A percentile compares a stretch with the other conserved stretches of the same genome.
Conservation (phyloP, 1,139 yeast species). For the Yamadazyma jaroonii region DNA sequence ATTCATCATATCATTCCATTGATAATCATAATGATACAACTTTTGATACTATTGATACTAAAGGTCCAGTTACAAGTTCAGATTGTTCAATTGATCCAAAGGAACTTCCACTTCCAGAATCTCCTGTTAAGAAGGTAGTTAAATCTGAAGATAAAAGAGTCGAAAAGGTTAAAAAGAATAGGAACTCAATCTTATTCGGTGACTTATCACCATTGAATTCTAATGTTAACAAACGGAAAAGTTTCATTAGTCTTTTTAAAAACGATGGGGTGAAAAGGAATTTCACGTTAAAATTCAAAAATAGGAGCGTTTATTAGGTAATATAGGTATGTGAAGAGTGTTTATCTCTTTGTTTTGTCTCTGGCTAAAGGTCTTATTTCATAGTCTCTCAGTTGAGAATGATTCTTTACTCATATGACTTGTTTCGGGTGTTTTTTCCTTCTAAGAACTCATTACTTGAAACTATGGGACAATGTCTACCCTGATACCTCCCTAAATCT, state of each 20-base stretch:
- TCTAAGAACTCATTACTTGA: no score
- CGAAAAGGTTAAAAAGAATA: not conserved
- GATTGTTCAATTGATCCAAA: not conserved
- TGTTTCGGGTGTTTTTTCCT: no score
- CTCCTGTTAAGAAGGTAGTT: not conserved
- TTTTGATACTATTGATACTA: slow-evolving; percentile 5
- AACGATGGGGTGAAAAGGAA: slow-evolving; percentile 16
- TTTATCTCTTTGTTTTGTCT: not conserved
- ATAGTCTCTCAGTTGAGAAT: no score
- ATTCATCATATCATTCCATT: slow-evolving; percentile 2
- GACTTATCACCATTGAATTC: slow-evolving; percentile 12
- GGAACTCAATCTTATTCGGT: slow-evolving; percentile 6
- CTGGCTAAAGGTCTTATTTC: no score
- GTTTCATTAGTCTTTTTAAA: slow-evolving; percentile 16
- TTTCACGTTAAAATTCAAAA: slow-evolving; percentile 17
- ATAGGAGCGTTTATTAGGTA: slow-evolving; percentile 16
- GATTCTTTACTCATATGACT: no score
- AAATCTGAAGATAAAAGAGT: not conserved
- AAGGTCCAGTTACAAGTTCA: slow-evolving; percentile 2
- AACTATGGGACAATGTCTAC: no score
- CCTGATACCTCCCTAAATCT: no score
- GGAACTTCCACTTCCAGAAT: not conserved
- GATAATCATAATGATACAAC: slow-evolving; percentile 2
- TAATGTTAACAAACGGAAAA: slow-evolving; percentile 15
- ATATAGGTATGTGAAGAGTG: slow-evolving; percentile 3